Evolutionary conservation across 345 rosid species (phyloP).

Genomic region (Carallia pectinifolia): DNA sequence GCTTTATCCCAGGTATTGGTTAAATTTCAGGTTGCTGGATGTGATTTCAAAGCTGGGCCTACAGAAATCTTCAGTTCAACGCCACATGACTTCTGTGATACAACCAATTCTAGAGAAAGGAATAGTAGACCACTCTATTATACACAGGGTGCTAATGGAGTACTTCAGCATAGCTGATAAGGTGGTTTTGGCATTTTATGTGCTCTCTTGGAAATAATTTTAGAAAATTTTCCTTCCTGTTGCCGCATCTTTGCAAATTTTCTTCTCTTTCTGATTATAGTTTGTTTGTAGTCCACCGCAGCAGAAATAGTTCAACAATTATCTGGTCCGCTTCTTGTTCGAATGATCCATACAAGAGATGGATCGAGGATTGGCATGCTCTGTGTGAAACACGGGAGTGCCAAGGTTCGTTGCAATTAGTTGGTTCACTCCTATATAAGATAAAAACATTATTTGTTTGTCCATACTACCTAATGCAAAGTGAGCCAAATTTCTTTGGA

Average conservation of each 20-base stretch:
- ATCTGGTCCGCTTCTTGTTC: conserved; percentile 73
- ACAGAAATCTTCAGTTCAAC: conserved; percentile 61
- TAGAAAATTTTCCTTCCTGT: conserved; percentile 7
- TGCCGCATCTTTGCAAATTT: background rate
- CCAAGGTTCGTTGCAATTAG: conserved; percentile 57
- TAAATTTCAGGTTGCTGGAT: conserved; percentile 64
- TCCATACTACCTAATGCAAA: conserved; percentile 2
- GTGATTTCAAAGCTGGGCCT: conserved; percentile 69
- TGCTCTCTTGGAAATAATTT: background rate
- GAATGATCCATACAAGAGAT: conserved; percentile 94
- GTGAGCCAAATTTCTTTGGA: conserved; percentile 6
- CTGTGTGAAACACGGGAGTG: conserved; percentile 87
- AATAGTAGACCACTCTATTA: conserved; percentile 80
- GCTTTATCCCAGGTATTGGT: conserved; percentile 2
- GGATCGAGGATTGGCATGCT: conserved; percentile 85
- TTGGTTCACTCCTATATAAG: background rate
- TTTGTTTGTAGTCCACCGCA: conserved; percentile 63
- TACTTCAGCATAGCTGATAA: conserved; percentile 75
- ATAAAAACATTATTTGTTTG: background rate
- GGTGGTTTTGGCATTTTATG: conserved; percentile 40
- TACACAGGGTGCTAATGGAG: conserved; percentile 74
- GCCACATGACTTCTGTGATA: conserved; percentile 72
- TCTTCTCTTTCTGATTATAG: conserved; percentile 23
- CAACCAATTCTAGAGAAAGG: conserved; percentile 97
- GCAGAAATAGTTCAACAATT: conserved; percentile 73